Conservation (phyloP, 75 land plant genomes). For the Ceratopteris richardii region DNA sequence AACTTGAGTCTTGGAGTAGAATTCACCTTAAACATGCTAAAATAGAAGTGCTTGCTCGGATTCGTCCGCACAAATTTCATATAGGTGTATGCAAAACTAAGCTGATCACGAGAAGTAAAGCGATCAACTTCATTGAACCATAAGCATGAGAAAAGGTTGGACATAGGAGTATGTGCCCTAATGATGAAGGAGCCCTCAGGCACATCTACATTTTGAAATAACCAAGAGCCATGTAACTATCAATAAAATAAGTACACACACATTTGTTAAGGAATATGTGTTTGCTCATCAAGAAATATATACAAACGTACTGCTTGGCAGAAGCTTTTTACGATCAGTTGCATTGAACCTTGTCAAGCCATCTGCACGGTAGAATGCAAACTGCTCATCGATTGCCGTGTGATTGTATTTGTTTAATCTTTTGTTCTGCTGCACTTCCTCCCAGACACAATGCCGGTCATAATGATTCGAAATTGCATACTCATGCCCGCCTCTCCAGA, state of each 20-base stretch:
- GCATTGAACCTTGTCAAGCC: slow-evolving; percentile 79
- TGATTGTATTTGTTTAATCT: slow-evolving; percentile 89
- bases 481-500: slow-evolving; percentile 78
- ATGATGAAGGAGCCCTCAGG: slow-evolving; percentile 97
- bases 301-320: slow-evolving; percentile 81
- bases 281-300: not conserved
- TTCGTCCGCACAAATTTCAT: slow-evolving; percentile 75
- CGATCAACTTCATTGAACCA: slow-evolving; percentile 99
- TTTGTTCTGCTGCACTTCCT: slow-evolving; percentile 93
- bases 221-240: not conserved
- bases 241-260: too few species aligned
- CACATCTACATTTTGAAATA: slow-evolving; percentile 53
- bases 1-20: too few species aligned
- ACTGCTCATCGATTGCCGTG: slow-evolving; percentile 88
- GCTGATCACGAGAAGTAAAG: slow-evolving; percentile 91
- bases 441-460: slow-evolving; percentile 99
- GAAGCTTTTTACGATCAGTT: slow-evolving; percentile 59
- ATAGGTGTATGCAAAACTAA: slow-evolving; percentile 95
- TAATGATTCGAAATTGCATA: slow-evolving; percentile 99
- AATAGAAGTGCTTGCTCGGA: slow-evolving; percentile 46
- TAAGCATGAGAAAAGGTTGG: slow-evolving; percentile 93
- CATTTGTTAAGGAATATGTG: too few species aligned
- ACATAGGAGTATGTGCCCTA: slow-evolving; percentile 94
- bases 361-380: slow-evolving; percentile 75
- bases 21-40: slow-evolving; percentile 94